Base-by-base conservation (phyloP, 2,329 filamentous ascomycete species). In the Helotiales sp. region DNA sequence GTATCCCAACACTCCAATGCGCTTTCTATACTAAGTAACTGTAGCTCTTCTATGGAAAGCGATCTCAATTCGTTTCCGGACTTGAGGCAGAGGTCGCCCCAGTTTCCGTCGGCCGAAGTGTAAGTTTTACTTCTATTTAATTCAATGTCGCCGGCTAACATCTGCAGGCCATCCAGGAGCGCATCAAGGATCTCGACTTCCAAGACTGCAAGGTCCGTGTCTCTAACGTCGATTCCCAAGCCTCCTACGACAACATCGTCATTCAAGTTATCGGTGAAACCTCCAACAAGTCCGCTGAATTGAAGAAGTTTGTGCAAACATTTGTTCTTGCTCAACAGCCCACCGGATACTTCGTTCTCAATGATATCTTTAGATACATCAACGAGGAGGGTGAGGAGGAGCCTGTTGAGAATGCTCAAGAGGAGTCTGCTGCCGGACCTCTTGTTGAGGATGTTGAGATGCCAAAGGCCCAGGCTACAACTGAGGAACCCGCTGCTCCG, bases 201-300 rank as follows among this genome's bases (percentile, higher is more conserved):
- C 92, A 97, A 79, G 93, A 98, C 80, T 96, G 93, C 88, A 99
- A 99, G 84, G 95, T 99, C 77, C 93, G 96, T 78, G 92, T 99
- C 75, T 92, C 95, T 80, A 99, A 99, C 77, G 96, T 99, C 77
- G 96, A 99, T 81, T 95, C 94, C 20, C 95, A 99, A 82, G 91
- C 91, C 70, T 97, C 95, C 10, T 91, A 90, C 79, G 89, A 94
- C 69, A 96, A 94, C 82, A 98, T 99, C 74, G 90, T 99, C 75
- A 96, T 99, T 76, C 94, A 97, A 80, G 96, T 98, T 75, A 97
- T 99, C 78, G 96, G 96, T 72, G 95, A 98, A 82, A 96, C 96
- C 76, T 97, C 94, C 76, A 97, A 97, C 87, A 96, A 96, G 81
- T 89, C 88, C 58, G 90, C 90, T 71, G 92, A 96, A 67, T 93